phyloP scores from a whole-genome alignment of 352 stramenopile genomes.

The Globisporangium polare region DNA sequence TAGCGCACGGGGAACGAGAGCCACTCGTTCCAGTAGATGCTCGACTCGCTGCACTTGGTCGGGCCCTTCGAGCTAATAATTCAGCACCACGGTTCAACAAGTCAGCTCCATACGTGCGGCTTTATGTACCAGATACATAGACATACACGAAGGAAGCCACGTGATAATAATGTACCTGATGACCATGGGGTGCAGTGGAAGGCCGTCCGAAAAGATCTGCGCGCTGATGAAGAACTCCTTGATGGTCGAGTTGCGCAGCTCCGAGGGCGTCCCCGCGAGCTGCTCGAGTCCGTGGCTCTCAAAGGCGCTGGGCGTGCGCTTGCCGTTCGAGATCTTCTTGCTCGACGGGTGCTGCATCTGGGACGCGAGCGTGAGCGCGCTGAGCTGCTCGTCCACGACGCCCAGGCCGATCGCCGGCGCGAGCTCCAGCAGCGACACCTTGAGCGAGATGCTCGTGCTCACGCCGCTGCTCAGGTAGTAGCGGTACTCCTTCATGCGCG shows the following conservation, averaged over 20 bases:
- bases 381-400: conserved; percentile 19
- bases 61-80: conserved; percentile 64
- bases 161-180: conserved; percentile 42
- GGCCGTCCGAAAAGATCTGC: conserved; percentile 84
- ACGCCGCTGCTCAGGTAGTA: conserved; percentile 88
- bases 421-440: conserved; percentile 75
- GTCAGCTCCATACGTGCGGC: background rate
- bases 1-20: conserved; percentile 84
- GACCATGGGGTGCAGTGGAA: conserved; percentile 78
- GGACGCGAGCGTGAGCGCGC: conserved; percentile 8
- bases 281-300: conserved; percentile 46
- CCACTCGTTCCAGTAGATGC: conserved; percentile 88
- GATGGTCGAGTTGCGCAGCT: conserved; percentile 77
- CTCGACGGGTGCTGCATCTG: background rate
- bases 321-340: background rate
- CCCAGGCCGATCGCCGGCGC: conserved; percentile 45
- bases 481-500: conserved; percentile 82
- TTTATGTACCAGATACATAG: background rate
- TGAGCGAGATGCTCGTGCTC: conserved; percentile 74
- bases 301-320: conserved; percentile 24
- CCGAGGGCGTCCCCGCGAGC: conserved; percentile 48
- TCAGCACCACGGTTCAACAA: background rate
- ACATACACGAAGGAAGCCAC: background rate
- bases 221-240: conserved; percentile 87
- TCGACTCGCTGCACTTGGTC: conserved; percentile 85